A percentile compares a stretch with the other conserved stretches of the same genome.
These are phyloP conservation scores for Nitzschia palea DNA, from an alignment of 108 stramenopile species.

Conservation along the genomic window DNA sequence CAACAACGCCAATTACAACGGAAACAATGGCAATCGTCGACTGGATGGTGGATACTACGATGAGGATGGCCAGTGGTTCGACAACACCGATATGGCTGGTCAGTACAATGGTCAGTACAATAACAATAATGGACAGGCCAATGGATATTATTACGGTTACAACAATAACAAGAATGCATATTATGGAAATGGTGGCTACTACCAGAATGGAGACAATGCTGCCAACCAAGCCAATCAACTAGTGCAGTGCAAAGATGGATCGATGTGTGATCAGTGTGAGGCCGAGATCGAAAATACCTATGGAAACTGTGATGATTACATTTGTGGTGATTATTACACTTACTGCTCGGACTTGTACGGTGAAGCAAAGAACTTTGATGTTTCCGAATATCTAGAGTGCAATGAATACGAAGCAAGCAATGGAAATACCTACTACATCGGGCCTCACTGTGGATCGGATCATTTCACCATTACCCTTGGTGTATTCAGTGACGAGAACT, in stretches of 20 bases:
- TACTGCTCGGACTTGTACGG: conserved; percentile 34
- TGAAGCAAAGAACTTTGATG: neutral
- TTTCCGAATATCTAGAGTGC: conserved; percentile 12
- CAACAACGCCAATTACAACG: neutral
- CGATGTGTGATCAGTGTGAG: conserved; percentile 21
- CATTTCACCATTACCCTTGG: conserved; percentile 69
- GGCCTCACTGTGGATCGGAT: conserved; percentile 68
- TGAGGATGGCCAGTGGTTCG: neutral
- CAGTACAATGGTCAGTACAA: neutral
- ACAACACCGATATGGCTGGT: too few species aligned
- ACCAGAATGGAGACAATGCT: neutral
- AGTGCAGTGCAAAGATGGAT: conserved; percentile 20
- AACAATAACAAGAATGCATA: neutral
- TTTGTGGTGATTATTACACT: conserved; percentile 29
- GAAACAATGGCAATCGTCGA: conserved; percentile 14
- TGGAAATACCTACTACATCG: conserved; percentile 44
- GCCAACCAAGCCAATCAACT: neutral
- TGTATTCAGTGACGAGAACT: conserved; percentile 74
- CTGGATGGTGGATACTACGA: conserved; percentile 15
- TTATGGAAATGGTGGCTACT: neutral
- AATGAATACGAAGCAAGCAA: conserved; percentile 29
- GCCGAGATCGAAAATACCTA: conserved; percentile 10
- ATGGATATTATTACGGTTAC: neutral
- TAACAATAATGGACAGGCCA: neutral
- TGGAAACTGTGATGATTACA: conserved; percentile 26